phyloP scores from a whole-genome alignment of 2,329 filamentous ascomycete genomes.

The Epichloe uncinata region DNA sequence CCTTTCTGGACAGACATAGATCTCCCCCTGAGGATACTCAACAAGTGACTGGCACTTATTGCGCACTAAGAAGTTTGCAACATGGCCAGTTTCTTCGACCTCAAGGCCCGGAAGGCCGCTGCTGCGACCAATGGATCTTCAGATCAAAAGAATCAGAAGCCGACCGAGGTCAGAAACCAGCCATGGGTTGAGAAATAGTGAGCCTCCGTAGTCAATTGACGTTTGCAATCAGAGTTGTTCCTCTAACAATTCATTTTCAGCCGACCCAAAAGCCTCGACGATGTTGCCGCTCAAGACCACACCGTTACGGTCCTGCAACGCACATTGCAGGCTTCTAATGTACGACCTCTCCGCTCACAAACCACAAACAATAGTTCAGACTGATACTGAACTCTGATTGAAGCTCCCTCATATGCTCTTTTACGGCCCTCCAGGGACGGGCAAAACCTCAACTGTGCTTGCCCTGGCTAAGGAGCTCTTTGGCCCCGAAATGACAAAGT shows the following conservation, averaged over 20 bases:
- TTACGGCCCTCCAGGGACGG: conserved; percentile 93
- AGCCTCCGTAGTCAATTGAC: conserved; percentile 12
- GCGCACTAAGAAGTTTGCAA: neutral
- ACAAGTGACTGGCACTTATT: neutral
- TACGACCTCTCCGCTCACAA: conserved; percentile 22
- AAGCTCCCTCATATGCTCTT: conserved; percentile 95
- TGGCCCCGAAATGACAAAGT: conserved; percentile 83
- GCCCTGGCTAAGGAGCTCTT: conserved; percentile 96
- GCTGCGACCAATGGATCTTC: conserved; percentile 49
- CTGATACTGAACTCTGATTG: conserved; percentile 2
- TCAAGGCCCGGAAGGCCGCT: conserved; percentile 77
- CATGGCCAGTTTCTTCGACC: conserved; percentile 91
- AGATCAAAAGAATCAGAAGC: conserved; percentile 51
- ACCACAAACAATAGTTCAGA: neutral
- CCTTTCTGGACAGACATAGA: neutral
- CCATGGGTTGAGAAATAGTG: conserved; percentile 99
- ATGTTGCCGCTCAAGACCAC: conserved; percentile 96
- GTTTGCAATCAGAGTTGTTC: neutral
- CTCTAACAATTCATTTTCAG: conserved; percentile 29
- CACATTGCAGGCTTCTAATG: conserved; percentile 88
- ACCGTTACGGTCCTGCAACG: conserved; percentile 86
- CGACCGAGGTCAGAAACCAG: conserved; percentile 52
- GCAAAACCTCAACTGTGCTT: conserved; percentile 95
- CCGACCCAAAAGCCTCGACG: conserved; percentile 82
- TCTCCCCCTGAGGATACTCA: neutral